Evolutionary conservation across 2,329 filamentous ascomycete species (phyloP), one percentile per base, ranked within the genome.

Genomic region (Sporothrix phasma): DNA sequence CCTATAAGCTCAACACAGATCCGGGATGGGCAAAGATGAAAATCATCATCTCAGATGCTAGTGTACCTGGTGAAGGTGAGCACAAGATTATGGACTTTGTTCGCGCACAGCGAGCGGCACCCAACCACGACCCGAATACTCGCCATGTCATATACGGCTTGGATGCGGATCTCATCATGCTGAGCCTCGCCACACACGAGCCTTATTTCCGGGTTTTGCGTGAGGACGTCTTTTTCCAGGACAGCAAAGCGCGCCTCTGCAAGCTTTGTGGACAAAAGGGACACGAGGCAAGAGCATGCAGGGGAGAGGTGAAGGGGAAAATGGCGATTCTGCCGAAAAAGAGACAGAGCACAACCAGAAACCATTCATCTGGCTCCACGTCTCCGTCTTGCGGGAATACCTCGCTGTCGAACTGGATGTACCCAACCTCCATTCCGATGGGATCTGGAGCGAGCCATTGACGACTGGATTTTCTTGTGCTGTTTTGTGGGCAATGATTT

Each of bases 71-170:
- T 73, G 94, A 99, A 78, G 94, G 94, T 74, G 94, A 99, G 78
- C 94, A 99, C 76, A 99, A 99, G 77, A 97, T 99, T 73, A 99
- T 99, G 94, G 88, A 94, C 70, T 99, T 97, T 74, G 85, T 99
- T 69, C 88, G 94, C 71, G 96, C 93, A 43, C 95, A 99, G 76
- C 87, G 94, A 71, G 85, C 89, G 59, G 94, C 90, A 62, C 88
- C 92, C 5, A 88, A 95, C 68, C 92, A n/a, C 75, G 88, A 99
- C 72, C 94, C 94, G 26, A 97, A 99, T 74, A 97, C 94, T 24
- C 89, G 90, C 66, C 94, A 99, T 77, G 95, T 99, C 71, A 97
- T n/a, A 67, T 99, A 99, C 73, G 94, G 94, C 59, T 81, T 99
- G 69, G 94, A 99, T 79, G 95, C 94, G 66, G 94, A 99, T 82